Base-by-base conservation (phyloP, 495 filamentous ascomycete species). In the Penicillium simplicissimum region DNA sequence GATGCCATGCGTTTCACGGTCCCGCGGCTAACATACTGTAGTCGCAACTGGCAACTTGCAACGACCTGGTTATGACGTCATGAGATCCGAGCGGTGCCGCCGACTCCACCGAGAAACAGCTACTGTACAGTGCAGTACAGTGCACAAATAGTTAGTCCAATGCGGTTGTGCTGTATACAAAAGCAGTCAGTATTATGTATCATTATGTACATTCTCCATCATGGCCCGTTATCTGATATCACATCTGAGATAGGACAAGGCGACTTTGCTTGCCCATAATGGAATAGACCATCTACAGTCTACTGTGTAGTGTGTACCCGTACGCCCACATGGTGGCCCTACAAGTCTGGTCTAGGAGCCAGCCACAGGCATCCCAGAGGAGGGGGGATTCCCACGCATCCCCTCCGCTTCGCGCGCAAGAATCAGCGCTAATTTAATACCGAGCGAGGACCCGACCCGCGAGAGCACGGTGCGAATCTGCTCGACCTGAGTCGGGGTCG, bases 391-490 rank as follows among this genome's bases (percentile, higher is more conserved):
- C 1, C 34, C 36, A 7, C 51, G 59, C 6, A 66, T 56, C 0
- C 52, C 48, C 37, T 67, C 63, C 23, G 69, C 79, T 45, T 73
- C 64, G 8, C 61, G 58, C 13, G 71, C 77, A 36, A 81, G 59
- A 7, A 71, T 64, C 53, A 73, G 52, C 6, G 78, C 78, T 38
- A 81, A 53, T 55, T 72, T 73, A 40, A 81, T 79, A 8, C 78
- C 77, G 8, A 75, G 59, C 14, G 59, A 68, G 2, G 71, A 72
- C 6, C 77, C 78, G 13, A 76, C 57, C 5, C 67, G 62, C 8
- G 53, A 59, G 0, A 81, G 58, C 51, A 68, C 72, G 9, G 57
- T 55, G 0, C 70, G 65, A 25, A 78, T 72, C 49, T 74, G 71
- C 9, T 69, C 55, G 2, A 55, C 55, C 60, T 81, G 77, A 0